phyloP scores from a whole-genome alignment of 2,329 filamentous ascomycete genomes.

The Alternaria sp. region DNA sequence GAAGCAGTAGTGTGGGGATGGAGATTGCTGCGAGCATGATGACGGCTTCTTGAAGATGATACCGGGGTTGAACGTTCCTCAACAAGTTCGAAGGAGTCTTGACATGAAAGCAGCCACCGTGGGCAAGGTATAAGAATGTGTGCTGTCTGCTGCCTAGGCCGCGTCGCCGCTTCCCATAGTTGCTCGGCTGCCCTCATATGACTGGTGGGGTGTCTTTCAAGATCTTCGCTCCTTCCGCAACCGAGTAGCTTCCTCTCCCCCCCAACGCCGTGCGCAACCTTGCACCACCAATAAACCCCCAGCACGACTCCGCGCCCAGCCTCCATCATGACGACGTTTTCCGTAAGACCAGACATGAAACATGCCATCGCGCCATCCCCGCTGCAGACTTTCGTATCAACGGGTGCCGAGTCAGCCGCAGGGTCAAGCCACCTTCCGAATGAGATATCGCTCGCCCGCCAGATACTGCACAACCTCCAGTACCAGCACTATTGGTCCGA shows the following conservation, averaged over 20 bases:
- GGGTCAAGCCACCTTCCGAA: slow-evolving; percentile 37
- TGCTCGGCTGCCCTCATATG: slow-evolving; percentile 18
- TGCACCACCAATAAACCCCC: slow-evolving; percentile 32
- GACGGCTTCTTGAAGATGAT: slow-evolving; percentile 7
- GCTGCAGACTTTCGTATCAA: slow-evolving; percentile 42
- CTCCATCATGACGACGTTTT: slow-evolving; percentile 38
- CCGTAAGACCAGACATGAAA: slow-evolving; percentile 23
- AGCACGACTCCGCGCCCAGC: slow-evolving; percentile 14
- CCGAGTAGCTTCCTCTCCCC: slow-evolving; percentile 31
- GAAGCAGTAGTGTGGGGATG: slow-evolving; percentile 35
- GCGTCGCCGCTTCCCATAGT: slow-evolving; percentile 10
- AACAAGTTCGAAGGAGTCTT: background rate
- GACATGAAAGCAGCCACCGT: background rate
- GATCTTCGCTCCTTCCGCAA: slow-evolving; percentile 46
- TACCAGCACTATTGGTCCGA: slow-evolving; percentile 79
- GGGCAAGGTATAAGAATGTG: slow-evolving; percentile 1
- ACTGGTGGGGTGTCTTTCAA: slow-evolving; percentile 21
- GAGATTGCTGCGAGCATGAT: slow-evolving; percentile 38
- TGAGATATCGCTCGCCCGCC: slow-evolving; percentile 62
- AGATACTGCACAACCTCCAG: slow-evolving; percentile 74
- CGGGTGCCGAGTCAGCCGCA: slow-evolving; percentile 16
- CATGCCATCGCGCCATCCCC: slow-evolving; percentile 39
- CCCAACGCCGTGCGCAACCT: slow-evolving; percentile 31
- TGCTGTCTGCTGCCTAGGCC: slow-evolving; percentile 15
- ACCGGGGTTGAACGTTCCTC: background rate